A percentile compares a stretch with the other conserved stretches of the same genome.
phyloP scores from a whole-genome alignment of 345 rosid genomes.

The Pugionium dolabratum region DNA sequence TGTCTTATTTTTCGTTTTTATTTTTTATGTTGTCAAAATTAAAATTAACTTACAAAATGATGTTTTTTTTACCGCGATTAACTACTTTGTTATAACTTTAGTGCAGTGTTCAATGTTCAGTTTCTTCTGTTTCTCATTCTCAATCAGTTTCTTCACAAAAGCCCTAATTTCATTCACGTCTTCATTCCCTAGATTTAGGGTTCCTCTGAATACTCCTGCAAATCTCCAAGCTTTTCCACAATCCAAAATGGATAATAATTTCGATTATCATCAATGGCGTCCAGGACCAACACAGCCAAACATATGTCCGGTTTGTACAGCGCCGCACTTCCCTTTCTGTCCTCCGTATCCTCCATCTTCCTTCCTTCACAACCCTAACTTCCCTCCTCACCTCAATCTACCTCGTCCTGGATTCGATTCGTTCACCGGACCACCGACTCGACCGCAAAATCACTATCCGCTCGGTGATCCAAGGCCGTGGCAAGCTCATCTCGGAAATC shows the following conservation, averaged over 20 bases:
- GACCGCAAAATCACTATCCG: slow-evolving; percentile 32
- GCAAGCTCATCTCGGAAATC: slow-evolving; percentile 43
- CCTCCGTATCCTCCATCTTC: slow-evolving; percentile 50
- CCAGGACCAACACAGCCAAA: slow-evolving; percentile 50
- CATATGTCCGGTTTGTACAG: slow-evolving; percentile 62
- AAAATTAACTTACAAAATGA: no score
- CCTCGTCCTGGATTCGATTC: slow-evolving; percentile 51
- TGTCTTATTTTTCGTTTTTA: not conserved
- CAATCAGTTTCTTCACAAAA: slow-evolving; percentile 15
- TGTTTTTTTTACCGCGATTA: no score
- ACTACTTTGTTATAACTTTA: no score
- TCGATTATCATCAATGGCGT: slow-evolving; percentile 52
- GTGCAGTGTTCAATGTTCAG: no score
- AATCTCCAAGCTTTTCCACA: not conserved
- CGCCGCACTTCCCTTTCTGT: slow-evolving; percentile 80
- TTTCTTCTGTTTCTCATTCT: not conserved
- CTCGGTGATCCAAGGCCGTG: slow-evolving; percentile 45
- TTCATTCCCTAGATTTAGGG: not conserved
- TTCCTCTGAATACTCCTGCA: not conserved
- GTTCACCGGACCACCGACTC: slow-evolving; percentile 36
- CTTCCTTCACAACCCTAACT: slow-evolving; percentile 48
- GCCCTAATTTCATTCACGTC: slow-evolving; percentile 10
- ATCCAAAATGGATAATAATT: slow-evolving; percentile 30
- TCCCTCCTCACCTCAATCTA: slow-evolving; percentile 43
- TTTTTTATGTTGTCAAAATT: not conserved